Evolutionary conservation across 495 filamentous ascomycete genomes (phyloP).

Genomic region (Pseudevernia furfuracea): DNA sequence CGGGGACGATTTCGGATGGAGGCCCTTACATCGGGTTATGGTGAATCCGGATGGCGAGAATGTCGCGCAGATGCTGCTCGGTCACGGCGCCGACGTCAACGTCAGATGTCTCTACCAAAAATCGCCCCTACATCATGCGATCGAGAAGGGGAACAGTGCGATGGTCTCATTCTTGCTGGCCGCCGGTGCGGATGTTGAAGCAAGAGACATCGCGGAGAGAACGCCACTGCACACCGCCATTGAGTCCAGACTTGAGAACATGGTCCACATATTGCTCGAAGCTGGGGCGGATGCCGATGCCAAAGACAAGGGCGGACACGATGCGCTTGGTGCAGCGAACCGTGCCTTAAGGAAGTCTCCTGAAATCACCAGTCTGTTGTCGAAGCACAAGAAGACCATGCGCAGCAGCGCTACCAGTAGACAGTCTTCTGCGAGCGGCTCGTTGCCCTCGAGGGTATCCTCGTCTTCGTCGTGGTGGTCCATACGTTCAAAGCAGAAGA

Average conservation of each 20-base stretch:
- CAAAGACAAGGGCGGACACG: slow-evolving; percentile 16
- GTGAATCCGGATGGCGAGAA: slow-evolving; percentile 7
- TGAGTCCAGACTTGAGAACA: slow-evolving; percentile 16
- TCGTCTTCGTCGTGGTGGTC: slow-evolving; percentile 12
- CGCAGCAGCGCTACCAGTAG: neutral
- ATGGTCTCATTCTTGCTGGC: slow-evolving; percentile 21
- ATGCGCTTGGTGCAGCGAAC: slow-evolving; percentile 19
- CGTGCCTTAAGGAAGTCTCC: slow-evolving; percentile 20
- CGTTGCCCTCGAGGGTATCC: slow-evolving; percentile 1
- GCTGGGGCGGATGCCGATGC: slow-evolving; percentile 19
- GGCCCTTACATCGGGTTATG: slow-evolving; percentile 20
- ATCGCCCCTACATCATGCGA: slow-evolving; percentile 24
- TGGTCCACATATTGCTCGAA: slow-evolving; percentile 24
- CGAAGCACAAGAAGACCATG: slow-evolving; percentile 11
- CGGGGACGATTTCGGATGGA: slow-evolving; percentile 23
- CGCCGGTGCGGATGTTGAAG: slow-evolving; percentile 19
- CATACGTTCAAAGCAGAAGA: slow-evolving; percentile 1
- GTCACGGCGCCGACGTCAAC: slow-evolving; percentile 16
- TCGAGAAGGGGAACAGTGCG: slow-evolving; percentile 18
- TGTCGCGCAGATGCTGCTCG: slow-evolving; percentile 14
- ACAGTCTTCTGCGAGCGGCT: neutral
- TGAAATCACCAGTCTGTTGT: slow-evolving; percentile 21
- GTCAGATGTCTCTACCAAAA: slow-evolving; percentile 15
- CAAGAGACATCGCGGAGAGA: slow-evolving; percentile 19
- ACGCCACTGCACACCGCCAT: slow-evolving; percentile 27